Evolutionary conservation across 495 filamentous ascomycete species (phyloP), one percentile per base, ranked within the genome.

Genomic region (Saxophila tyrrhenica): DNA sequence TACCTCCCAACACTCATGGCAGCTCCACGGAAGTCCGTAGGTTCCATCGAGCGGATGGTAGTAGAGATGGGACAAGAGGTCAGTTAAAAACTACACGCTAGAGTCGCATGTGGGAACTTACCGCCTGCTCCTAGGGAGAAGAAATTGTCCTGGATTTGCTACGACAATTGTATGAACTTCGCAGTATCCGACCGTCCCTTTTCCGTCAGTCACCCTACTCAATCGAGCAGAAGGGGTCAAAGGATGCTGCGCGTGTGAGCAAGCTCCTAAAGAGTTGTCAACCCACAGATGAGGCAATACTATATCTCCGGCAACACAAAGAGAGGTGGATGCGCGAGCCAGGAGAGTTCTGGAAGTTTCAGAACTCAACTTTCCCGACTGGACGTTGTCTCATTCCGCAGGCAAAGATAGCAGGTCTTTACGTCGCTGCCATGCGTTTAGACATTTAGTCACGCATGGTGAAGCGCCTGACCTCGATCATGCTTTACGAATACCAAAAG

Each of bases 391-490:
- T 17, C 3, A 39, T 7, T 51, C 48, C 48, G 21, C 48, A 51
- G 20, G 48, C 48, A 3, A 51, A 8, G 25, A 5, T 51, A 17
- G 48, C 48, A 8, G 48, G 48, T 32, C 38, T 25, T 3, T 51
- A 51, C 25, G 48, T 51, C 48, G 48, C 48, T 32, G 48, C 48
- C 19, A 51, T 51, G 48, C 29, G 29, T 51, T 51, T 25, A 20
- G 48, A 51, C 48, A 51, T 39, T 39, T 51, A 51, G 48, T 51
- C 48, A 35, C 48, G 48, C 48, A 51, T 51, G 8, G 48, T 51
- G 11, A 51, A 51, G 29, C 48, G 48, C 17, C 48, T 51, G 48
- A 51, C 48, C 3, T 51, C 48, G 21, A 51, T 38, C 8, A 51
- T 51, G 48, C 48, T 51, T 5, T 51, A 51, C 19, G 48, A 51